Conservation (phyloP, 495 filamentous ascomycete genomes). For the Hyaloscypha hepaticicola region DNA sequence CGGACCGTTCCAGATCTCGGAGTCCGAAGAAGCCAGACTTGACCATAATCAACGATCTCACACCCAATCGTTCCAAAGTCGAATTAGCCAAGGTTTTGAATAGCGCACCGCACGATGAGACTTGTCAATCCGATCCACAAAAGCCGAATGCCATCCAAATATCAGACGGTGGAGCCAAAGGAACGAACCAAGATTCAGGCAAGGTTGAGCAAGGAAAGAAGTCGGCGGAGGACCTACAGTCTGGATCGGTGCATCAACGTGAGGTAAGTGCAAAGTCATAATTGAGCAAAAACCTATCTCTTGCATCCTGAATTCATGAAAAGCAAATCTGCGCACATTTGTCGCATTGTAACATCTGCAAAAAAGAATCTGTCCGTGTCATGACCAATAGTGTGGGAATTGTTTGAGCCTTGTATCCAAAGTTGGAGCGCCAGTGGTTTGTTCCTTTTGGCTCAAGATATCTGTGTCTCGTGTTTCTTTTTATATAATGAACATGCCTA, state of each 20-base stretch:
- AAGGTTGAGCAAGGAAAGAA: neutral
- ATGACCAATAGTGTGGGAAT: constrained; percentile 11
- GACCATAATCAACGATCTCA: constrained; percentile 45
- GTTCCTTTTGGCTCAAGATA: neutral
- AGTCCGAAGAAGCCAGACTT: constrained; percentile 28
- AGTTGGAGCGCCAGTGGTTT: no score
- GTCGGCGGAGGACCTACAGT: constrained; percentile 12
- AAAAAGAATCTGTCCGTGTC: neutral
- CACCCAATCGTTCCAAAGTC: constrained; percentile 32
- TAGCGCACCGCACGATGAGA: constrained; percentile 11
- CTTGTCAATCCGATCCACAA: neutral
- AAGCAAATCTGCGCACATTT: constrained; percentile 20
- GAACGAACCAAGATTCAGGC: neutral
- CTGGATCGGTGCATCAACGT: constrained; percentile 3
- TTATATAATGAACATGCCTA: constrained; percentile 39
- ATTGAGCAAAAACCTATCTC: constrained; percentile 8
- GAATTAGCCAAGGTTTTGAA: constrained; percentile 39
- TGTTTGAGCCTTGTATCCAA: neutral
- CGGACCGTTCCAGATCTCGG: constrained; percentile 33
- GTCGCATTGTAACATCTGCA: neutral
- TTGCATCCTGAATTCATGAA: constrained; percentile 42
- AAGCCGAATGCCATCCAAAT: neutral
- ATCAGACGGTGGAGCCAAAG: neutral
- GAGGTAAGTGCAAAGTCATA: constrained; percentile 33
- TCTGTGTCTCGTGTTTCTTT: constrained; percentile 33